Evolutionary conservation across 768 basidiomycete genomes (phyloP).

Genomic region (Agaricus bisporus): DNA sequence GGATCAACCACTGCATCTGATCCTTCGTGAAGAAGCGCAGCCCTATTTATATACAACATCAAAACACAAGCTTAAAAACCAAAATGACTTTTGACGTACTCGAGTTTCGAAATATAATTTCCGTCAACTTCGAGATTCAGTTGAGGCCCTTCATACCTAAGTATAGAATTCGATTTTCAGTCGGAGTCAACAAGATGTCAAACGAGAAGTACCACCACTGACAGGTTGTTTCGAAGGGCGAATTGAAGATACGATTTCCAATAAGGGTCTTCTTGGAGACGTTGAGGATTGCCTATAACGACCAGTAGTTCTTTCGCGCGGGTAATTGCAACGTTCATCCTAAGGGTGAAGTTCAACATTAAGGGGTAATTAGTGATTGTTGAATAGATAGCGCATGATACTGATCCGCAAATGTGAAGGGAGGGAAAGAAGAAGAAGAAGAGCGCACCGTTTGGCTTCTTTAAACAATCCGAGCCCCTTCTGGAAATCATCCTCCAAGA

Average conservation of each 20-base stretch:
- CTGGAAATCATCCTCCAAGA: constrained; percentile 40
- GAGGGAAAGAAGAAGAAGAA: neutral
- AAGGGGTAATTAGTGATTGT: neutral
- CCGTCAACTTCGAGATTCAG: constrained; percentile 39
- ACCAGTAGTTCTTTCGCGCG: constrained; percentile 49
- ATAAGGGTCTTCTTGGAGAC: constrained; percentile 40
- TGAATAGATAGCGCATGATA: neutral
- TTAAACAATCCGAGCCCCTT: constrained; percentile 40
- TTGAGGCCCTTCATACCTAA: constrained; percentile 38
- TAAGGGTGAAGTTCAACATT: constrained; percentile 13
- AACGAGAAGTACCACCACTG: constrained; percentile 10
- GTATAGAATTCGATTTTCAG: neutral
- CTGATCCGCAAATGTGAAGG: neutral
- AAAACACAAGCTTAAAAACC: neutral
- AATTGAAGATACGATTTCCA: constrained; percentile 49
- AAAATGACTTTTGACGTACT: constrained; percentile 25
- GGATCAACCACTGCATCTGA: constrained; percentile 13
- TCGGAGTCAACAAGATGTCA: neutral
- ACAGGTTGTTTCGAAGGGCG: constrained; percentile 40
- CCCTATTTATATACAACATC: neutral
- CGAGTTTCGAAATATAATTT: constrained; percentile 41
- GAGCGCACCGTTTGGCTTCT: constrained; percentile 37
- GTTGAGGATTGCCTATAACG: constrained; percentile 37
- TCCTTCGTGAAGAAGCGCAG: constrained; percentile 1
- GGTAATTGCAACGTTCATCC: constrained; percentile 51